Evolutionary conservation across 345 rosid genomes (phyloP), one percentile per base, ranked within the genome.

Genomic region (Brassica nigra): DNA sequence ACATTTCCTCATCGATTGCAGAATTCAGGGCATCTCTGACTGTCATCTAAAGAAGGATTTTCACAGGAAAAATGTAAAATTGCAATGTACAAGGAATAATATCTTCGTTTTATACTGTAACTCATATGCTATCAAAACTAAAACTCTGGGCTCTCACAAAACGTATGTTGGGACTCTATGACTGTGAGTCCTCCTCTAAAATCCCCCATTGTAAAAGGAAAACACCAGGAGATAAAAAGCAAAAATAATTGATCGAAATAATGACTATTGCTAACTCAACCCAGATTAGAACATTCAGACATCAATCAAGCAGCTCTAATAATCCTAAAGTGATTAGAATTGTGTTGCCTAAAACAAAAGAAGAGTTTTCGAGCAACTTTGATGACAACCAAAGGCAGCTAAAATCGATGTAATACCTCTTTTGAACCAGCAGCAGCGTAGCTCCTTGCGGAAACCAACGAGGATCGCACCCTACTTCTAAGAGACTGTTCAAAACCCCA

Each of bases 1-100:
- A 86, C 96, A 93, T 93, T 85, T 95, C 99, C 88, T 91, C 99
- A 52, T 91, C 98, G 52, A 95, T 90, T 7, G 95, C 98, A 70
- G 98, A 80, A 82, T 92, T 91, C 6, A 92, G 78, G 37, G 97
- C 99, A 2, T 90, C 98, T 84, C 98, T 85, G 16, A 90, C 89
- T 4, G 84, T 90, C 87, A 93, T 91, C 97, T 95, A 87, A 70
- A 58, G 55, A 71, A 70, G 28, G 63, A 68, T 29, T 64, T 66
- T 11, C 37, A 54, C 2, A 59, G 9, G 68, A 62, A 52, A 58
- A 30, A 29, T 5, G 64, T 82, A 54, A 4, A 12, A 37, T 0
- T 2, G 52, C 52, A 44, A 61, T 4, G 4, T 70, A 14, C 16
- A 44, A 44, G 52, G 57, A 67, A 57, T 14, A 14, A 39, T 1